Base-by-base conservation (phyloP, 306 rosid genomes). In the Pterocarpus santalinus region DNA sequence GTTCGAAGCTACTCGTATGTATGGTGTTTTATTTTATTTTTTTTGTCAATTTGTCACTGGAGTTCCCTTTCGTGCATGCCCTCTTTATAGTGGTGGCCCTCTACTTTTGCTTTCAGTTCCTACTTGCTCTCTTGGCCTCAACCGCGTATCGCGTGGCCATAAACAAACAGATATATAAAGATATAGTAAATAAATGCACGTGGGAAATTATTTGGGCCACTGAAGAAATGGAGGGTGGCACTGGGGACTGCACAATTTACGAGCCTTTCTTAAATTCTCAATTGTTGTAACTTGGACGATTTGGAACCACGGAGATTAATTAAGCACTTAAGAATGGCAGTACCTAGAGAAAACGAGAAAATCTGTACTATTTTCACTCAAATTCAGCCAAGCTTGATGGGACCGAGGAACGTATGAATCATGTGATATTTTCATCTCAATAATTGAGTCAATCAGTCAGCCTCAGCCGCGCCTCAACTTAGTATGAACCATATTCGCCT, bases 351-450 rank as follows among this genome's bases (percentile, higher is more conserved):
- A 47, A 47, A 9, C 4, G 1, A 16, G 8, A 4, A 55, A 55
- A 7, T 55, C 9, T 16, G 1, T 5, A 55, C n/a, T 53, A n/a
- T 13, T 52, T 15, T 52, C 16, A 52, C 57, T 55, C 5, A n/a
- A n/a, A 53, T 1, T 55, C 28, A 14, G 16, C 57, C 22, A 2
- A 51, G 5, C 17, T 10, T 51, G 57, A 16, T n/a, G 61, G 61
- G 22, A 5, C 61, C 32, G 8, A 55, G 8, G 2, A 6, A 55
- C 61, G n/a, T 2, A 17, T n/a, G 61, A 55, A 55, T 55, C 61
- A 55, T 55, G 61, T 55, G 61, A 55, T 55, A n/a, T 55, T 55
- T 55, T 55, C 61, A 15, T 55, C 30, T 55, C 61, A 55, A 55
- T 55, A 15, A 55, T 55, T 55, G 61, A 55, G 30, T n/a, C 28